Conservation (phyloP, 129 eudicot genomes). For the Pseudognaphalium luteoalbum region DNA sequence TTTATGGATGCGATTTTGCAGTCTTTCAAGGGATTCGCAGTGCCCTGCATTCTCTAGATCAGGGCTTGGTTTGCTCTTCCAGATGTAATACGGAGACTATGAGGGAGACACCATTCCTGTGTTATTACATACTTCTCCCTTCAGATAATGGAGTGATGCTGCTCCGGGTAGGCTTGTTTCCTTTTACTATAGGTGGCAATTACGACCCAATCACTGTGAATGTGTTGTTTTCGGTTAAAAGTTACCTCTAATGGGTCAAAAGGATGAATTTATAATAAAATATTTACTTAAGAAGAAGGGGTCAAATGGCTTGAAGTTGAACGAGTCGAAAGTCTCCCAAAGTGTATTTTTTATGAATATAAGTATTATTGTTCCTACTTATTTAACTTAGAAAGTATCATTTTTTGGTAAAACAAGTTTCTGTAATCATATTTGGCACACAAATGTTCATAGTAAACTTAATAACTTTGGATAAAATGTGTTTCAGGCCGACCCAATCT, state of each 20-base stretch:
- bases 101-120: slow-evolving; percentile 64
- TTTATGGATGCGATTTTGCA: slow-evolving; percentile 39
- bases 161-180: slow-evolving; percentile 58
- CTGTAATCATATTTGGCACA: background rate
- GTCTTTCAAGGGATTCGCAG: slow-evolving; percentile 78
- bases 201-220: background rate
- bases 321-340: background rate
- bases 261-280: background rate
- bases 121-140: slow-evolving; percentile 82
- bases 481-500: background rate
- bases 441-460: background rate
- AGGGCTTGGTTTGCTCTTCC: slow-evolving; percentile 88
- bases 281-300: background rate
- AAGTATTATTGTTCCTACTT: background rate
- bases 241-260: background rate
- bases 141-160: slow-evolving; percentile 80
- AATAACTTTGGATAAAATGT: background rate
- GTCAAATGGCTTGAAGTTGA: slow-evolving; percentile 5
- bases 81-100: slow-evolving; percentile 67
- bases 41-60: slow-evolving; percentile 66
- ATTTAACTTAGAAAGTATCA: too few species aligned
- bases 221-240: background rate
- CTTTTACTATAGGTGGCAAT: slow-evolving; percentile 7
- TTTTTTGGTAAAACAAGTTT: too few species aligned
- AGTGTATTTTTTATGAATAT: too few species aligned